These are phyloP conservation scores for Fusarium neocosmosporiellum DNA, from an alignment of 2,329 filamentous ascomycete genomes.

Conservation along the genomic window DNA sequence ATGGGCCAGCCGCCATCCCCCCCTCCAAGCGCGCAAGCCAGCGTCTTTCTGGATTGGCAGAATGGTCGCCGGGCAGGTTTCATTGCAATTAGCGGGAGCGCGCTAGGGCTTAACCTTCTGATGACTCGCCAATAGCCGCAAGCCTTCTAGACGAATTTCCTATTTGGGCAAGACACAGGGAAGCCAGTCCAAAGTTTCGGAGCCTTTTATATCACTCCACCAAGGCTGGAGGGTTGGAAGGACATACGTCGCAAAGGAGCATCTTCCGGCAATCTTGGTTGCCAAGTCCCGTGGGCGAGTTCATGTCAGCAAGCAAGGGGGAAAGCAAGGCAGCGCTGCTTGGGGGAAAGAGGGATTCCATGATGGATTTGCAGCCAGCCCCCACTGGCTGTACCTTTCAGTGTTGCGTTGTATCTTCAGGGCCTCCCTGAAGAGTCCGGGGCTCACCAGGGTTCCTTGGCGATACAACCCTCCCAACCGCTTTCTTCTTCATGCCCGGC, in stretches of 20 bases:
- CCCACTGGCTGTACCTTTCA: not conserved
- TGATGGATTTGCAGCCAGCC: not conserved
- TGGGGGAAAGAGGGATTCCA: not conserved
- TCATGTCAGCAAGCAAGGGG: not conserved
- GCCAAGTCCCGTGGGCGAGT: not conserved
- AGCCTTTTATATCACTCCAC: slow-evolving; percentile 19
- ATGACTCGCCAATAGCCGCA: slow-evolving; percentile 35
- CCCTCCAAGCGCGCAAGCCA: slow-evolving; percentile 33
- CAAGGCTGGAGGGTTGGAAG: slow-evolving; percentile 23
- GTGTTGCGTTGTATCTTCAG: not conserved
- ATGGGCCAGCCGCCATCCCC: slow-evolving; percentile 28
- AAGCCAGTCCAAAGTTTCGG: not conserved
- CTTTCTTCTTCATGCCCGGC: not conserved
- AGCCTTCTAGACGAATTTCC: slow-evolving; percentile 42
- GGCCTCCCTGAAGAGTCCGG: not conserved
- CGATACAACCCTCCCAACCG: not conserved
- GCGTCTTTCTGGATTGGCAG: slow-evolving; percentile 19
- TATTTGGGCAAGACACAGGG: slow-evolving; percentile 28
- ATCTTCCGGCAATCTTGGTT: slow-evolving; percentile 8
- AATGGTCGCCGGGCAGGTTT: slow-evolving; percentile 19
- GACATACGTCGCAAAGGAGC: slow-evolving; percentile 12
- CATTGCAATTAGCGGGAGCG: slow-evolving; percentile 25
- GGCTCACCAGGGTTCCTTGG: slow-evolving; percentile 3
- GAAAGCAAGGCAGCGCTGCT: not conserved
- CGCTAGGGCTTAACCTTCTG: slow-evolving; percentile 27